Evolutionary conservation across 2,329 filamentous ascomycete species (phyloP).

Genomic region (Fusarium palustre): DNA sequence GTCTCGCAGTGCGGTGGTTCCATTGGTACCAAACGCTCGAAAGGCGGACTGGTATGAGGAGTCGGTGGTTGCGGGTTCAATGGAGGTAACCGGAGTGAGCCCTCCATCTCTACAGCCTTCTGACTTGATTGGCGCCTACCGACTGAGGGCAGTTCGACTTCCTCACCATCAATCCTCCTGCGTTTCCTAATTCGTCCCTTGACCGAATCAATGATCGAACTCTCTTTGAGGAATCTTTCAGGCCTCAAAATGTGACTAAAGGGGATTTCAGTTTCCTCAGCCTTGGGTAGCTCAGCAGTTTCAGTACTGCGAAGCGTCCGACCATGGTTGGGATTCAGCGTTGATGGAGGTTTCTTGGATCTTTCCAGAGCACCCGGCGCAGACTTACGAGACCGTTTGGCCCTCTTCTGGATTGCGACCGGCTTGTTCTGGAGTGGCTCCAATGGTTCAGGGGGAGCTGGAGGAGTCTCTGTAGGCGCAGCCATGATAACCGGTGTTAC

Average conservation of each 20-base stretch:
- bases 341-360: conserved; percentile 48
- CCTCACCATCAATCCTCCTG: conserved; percentile 59
- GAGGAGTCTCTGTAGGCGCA: conserved; percentile 2
- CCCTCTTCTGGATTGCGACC: conserved; percentile 42
- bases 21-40: conserved; percentile 43
- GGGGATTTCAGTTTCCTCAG: neutral
- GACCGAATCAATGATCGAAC: conserved; percentile 64
- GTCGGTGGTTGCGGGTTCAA: conserved; percentile 44
- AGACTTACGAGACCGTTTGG: conserved; percentile 55
- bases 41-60: conserved; percentile 23
- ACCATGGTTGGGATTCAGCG: conserved; percentile 54
- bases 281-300: neutral
- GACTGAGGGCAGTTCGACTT: conserved; percentile 46
- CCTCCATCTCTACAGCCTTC: conserved; percentile 31
- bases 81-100: conserved; percentile 46
- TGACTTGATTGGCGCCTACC: conserved; percentile 34
- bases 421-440: conserved; percentile 21
- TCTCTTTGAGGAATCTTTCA: conserved; percentile 31
- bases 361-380: conserved; percentile 53
- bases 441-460: conserved; percentile 6
- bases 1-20: conserved; percentile 44
- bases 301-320: conserved; percentile 45
- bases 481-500: conserved; percentile 24
- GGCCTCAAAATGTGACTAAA: conserved; percentile 7
- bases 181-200: conserved; percentile 62